Base-by-base conservation (phyloP, 2,329 filamentous ascomycete species). In the Pseudocercospora eumusae region DNA sequence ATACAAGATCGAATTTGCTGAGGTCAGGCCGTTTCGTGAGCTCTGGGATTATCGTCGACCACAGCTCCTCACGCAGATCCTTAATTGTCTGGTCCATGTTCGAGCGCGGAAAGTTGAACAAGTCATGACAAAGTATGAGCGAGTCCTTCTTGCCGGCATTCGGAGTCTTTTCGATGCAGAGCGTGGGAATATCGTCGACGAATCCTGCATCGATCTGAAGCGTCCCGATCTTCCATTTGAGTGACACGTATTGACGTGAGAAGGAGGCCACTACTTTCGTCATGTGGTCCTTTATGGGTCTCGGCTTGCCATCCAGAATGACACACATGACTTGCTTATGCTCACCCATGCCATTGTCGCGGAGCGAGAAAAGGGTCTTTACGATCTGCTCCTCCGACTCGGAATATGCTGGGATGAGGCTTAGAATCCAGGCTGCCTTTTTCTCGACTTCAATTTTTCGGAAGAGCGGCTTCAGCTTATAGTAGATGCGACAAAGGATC, bases 111-210 rank as follows among this genome's bases (percentile, higher is more conserved):
- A 61, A 59, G 25, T 70, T 70, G 63, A 70, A 70, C 2, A 70
- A 57, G 21, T 70, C 68, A 53, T 70, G 66, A 33, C 65, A 68
- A 27, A 70, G 49, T 45, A 70, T 64, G 10, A 70, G 53, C 3
- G 68, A 69, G 31, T 70, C 68, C 53, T 70, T 70, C 59, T 70
- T 70, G 28, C 65, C 65, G 23, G 65, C 44, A 23, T 70, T 70
- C 45, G 66, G 64, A 33, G 61, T 50, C 59, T 70, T 70, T 21
- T 68, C 67, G 23, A 69, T 68, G 45, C 64, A 62, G 11, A 70
- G 63, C 28, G 68, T 68, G 4, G 68, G 68, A 3, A 69, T 66
- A 28, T 70, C 63, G 56, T 69, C 61, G 45, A 70, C 67, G 49
- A 70, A 70, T n/a, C 68, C 68, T 2, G 66, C 66, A 25, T 60